Evolutionary conservation across 805 yeast species (phyloP), one percentile per base, ranked within the genome.

Genomic region (Lachancea dasiensis): DNA sequence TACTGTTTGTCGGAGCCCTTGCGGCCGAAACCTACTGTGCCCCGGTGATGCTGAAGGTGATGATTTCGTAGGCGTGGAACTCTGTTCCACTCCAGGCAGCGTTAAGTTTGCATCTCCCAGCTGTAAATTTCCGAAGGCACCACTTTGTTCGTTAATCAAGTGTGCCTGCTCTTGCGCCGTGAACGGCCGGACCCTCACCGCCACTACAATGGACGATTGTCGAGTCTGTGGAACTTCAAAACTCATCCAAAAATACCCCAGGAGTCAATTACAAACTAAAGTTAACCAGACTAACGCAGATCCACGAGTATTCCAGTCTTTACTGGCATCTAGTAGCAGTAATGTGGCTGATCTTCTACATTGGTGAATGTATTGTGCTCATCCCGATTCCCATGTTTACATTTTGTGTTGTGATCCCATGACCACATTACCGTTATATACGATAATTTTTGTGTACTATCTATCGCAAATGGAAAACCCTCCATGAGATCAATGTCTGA

Each of bases 111-210:
- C 27, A 13, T 39, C 39, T 15, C 39, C 38, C 28, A 39, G 23
- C 19, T 34, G 39, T n/a, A 31, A 26, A n/a, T 33, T 30, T 2
- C 28, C 29, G 14, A 22, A 21, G 6, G 33, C 28, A 16, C 15
- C 28, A 18, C 19, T 23, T 9, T 67, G 63, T 16, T 61, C 52
- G 29, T 58, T 60, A 2, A 73, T 63, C 27, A 80, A 61, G 36
- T 68, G 72, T 13, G 64, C 50, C n/a, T 56, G 50, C 59, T 86
- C 95, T 0, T 54, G 40, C 1, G 54, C 48, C 0, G 90, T 84
- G 63, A 86, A 85, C 2, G 96, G 96, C 40, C 96, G 67, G 6
- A 86, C 87, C 30, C 96, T 65, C 1, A 86, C 89, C 1, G 86
- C 81, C 9, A 83, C 92, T 3, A 75, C 70, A 31, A 82, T 80